Percentiles rank a stretch among this genome's conserved stretches.
These are phyloP conservation scores for Ustulina deusta DNA, from an alignment of 2,329 filamentous ascomycete species.

Conservation along the genomic window DNA sequence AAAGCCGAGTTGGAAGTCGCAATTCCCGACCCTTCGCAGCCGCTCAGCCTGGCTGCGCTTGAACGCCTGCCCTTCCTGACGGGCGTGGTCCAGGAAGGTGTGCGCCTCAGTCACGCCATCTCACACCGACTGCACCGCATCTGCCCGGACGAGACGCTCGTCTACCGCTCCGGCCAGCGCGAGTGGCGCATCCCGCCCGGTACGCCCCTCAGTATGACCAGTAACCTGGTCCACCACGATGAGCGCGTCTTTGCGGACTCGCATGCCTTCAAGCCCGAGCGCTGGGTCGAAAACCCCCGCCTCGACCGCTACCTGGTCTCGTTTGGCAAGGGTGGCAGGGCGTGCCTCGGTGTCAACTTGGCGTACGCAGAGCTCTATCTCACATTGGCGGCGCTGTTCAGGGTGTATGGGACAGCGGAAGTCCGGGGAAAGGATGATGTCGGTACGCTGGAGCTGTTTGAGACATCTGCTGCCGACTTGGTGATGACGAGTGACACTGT, in stretches of 20 bases:
- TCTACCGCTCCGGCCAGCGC: neutral
- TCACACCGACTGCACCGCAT: neutral
- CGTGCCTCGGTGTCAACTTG: neutral
- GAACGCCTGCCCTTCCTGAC: conserved; percentile 39
- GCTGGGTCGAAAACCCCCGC: neutral
- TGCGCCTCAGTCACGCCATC: neutral
- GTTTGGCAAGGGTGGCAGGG: neutral
- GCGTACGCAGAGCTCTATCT: neutral
- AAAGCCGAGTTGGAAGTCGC: conserved; percentile 25
- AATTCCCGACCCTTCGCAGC: conserved; percentile 34
- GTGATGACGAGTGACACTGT: too few relatives aligned
- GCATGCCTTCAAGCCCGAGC: neutral
- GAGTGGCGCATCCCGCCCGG: neutral
- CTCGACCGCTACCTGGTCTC: neutral
- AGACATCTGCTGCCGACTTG: too few relatives aligned
- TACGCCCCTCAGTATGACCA: neutral
- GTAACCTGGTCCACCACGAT: neutral
- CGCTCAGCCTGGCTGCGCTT: conserved; percentile 30
- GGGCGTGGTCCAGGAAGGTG: conserved; percentile 22
- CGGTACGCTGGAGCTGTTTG: too few relatives aligned
- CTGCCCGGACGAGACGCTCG: neutral
- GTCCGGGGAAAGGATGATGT: too few relatives aligned
- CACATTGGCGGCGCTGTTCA: neutral
- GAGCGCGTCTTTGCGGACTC: neutral
- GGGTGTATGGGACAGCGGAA: too few relatives aligned